Base-by-base conservation (phyloP, 2,329 filamentous ascomycete genomes). In the Pestalotiopsis sp. region DNA sequence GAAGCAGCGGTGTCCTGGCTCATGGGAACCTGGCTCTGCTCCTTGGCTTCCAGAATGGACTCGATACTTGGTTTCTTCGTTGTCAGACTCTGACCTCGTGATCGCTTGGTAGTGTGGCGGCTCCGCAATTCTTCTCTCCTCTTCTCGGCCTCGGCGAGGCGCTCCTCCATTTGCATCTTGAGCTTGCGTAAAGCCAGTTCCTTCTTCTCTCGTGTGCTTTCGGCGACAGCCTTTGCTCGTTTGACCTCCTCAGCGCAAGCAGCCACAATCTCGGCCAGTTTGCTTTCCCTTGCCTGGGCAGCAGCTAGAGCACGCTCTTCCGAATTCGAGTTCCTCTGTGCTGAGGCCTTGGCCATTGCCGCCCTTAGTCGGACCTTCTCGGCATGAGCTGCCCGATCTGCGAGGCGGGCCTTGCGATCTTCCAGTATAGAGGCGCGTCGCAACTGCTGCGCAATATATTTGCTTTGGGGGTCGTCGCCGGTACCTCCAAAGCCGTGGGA, bases 211-310 rank as follows among this genome's bases (percentile, higher is more conserved):
- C 93, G 94, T 83, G 93, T 94, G 68, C 88, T 90, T 78, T 94
- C 92, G 14, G 93, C 93, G n/a, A 95, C 86, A 64, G 92, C 91
- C 83, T 95, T 95, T 65, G 93, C 93, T 71, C 92, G 87, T 76
- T 92, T 90, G 17, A 96, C 93, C 77, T 96, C 93, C 79, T 94
- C 93, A 23, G 93, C 93, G 76, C 93, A 95, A 69, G 89, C 87
- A 63, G 93, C 92, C 3, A 93, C 92, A 58, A 95, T 94, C 78
- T 95, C 93, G 9, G 92, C 93, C 20, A 96, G 81, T 73, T 95
- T 93, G 74, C 92, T 92, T 81, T 95, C 92, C 68, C 93, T 87
- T 1, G 93, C 91, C 72, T 93, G 88, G 71, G 94, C 90, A 4
- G 93, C 93, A 5, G 93, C 93, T 69, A 94, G 81, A 3, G 93